Conservation (phyloP, 139 green algal species). For the Chlamydomonas asymmetrica region DNA sequence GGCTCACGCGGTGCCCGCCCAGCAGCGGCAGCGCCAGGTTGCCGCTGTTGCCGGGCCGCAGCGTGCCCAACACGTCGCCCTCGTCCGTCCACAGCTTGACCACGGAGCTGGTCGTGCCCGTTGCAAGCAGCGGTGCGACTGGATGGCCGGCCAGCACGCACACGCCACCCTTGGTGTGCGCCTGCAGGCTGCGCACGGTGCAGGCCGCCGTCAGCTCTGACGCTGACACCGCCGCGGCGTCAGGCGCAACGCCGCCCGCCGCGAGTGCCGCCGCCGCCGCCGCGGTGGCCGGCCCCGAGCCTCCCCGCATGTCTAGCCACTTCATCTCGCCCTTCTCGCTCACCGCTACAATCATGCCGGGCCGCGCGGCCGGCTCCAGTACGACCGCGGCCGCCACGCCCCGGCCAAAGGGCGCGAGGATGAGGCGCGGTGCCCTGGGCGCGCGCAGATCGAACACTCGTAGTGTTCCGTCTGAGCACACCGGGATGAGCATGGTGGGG, state of each 20-base stretch:
- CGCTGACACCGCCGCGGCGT: not conserved
- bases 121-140: constrained; percentile 82
- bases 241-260: not conserved
- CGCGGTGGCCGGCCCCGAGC: not conserved
- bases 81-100: constrained; percentile 75
- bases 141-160: constrained; percentile 75
- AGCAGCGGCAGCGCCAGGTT: not conserved
- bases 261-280: not conserved
- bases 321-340: constrained; percentile 67
- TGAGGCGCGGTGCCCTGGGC: constrained; percentile 31
- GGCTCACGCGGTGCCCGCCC: constrained; percentile 42
- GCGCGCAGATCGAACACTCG: constrained; percentile 76
- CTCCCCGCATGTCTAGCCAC: constrained; percentile 77
- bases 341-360: constrained; percentile 32
- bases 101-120: constrained; percentile 54
- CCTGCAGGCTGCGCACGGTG: constrained; percentile 67
- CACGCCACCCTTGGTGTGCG: constrained; percentile 73
- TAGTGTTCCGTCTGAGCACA: constrained; percentile 55
- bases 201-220: not conserved
- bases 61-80: constrained; percentile 59
- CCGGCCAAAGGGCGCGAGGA: constrained; percentile 40
- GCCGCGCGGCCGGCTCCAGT: constrained; percentile 61
- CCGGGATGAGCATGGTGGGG: constrained; percentile 54
- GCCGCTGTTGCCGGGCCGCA: constrained; percentile 16
- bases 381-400: constrained; percentile 55